A percentile compares a stretch with the other conserved stretches of the same genome.
Conservation (phyloP, 2,329 filamentous ascomycete species). For the Fusarium tanahbumbuense region DNA sequence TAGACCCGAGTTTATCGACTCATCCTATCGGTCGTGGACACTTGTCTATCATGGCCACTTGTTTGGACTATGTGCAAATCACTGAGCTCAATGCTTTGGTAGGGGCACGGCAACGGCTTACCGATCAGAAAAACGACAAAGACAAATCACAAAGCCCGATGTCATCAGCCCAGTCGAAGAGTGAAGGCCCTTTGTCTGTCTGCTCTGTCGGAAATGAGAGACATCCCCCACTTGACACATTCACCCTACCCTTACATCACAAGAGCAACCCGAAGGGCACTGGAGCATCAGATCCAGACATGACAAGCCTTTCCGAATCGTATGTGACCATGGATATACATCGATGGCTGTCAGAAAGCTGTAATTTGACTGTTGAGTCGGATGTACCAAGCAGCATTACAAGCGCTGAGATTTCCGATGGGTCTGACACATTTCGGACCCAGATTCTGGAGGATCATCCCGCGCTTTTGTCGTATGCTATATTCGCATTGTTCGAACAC, state of each 20-base stretch:
- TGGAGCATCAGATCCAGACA: not conserved
- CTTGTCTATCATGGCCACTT: constrained; percentile 1
- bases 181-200: not conserved
- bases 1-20: not conserved
- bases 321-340: not conserved
- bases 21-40: constrained; percentile 1
- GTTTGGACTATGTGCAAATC: constrained; percentile 21
- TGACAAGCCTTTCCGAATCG: too few relatives aligned
- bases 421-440: not conserved
- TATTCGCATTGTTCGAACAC: constrained; percentile 10
- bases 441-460: not conserved
- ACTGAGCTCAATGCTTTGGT: constrained; percentile 15
- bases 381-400: too few relatives aligned
- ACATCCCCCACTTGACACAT: not conserved
- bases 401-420: not conserved
- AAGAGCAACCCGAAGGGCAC: too few relatives aligned
- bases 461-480: not conserved
- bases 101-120: not conserved
- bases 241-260: too few relatives aligned
- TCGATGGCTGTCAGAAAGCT: not conserved
- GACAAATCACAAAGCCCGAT: not conserved
- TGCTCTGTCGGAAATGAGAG: not conserved
- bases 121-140: not conserved
- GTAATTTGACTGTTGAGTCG: not conserved
- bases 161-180: not conserved